These are phyloP conservation scores for Pseudogymnoascus sp. DNA, from an alignment of 2,329 filamentous ascomycete genomes.

Conservation along the genomic window DNA sequence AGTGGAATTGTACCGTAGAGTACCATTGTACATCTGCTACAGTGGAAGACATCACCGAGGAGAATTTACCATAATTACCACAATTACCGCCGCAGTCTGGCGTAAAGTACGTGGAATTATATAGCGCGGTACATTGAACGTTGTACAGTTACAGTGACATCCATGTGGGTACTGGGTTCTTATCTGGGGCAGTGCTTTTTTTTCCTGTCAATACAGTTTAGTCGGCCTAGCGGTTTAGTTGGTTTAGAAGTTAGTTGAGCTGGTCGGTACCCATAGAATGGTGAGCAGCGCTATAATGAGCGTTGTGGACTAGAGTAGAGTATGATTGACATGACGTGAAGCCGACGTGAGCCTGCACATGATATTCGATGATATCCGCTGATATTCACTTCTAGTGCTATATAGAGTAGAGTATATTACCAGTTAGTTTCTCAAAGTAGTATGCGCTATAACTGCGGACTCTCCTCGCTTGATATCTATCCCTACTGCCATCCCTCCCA, in stretches of 20 bases:
- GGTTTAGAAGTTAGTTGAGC: background rate
- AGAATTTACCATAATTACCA: too few relatives aligned
- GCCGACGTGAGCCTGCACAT: background rate
- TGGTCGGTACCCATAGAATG: background rate
- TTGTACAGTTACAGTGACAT: conserved; percentile 2
- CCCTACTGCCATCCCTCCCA: background rate
- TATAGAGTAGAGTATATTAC: background rate
- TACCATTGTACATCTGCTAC: background rate
- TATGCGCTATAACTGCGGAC: background rate
- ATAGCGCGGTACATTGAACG: background rate
- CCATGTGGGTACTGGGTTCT: background rate
- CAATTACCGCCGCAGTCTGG: background rate
- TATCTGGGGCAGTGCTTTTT: conserved; percentile 4
- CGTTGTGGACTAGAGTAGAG: background rate
- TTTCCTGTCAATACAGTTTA: background rate
- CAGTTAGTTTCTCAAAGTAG: background rate
- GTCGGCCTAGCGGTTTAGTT: background rate
- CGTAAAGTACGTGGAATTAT: background rate
- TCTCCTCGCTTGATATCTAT: background rate
- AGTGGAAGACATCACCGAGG: background rate
- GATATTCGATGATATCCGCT: background rate
- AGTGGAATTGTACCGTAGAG: background rate
- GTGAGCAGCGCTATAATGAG: background rate
- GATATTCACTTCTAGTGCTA: background rate
- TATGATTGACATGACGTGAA: background rate